A percentile compares a stretch with the other conserved stretches of the same genome.
Conservation (phyloP, 1,284 basidiomycete genomes). For the Fomitopsis palustris region DNA sequence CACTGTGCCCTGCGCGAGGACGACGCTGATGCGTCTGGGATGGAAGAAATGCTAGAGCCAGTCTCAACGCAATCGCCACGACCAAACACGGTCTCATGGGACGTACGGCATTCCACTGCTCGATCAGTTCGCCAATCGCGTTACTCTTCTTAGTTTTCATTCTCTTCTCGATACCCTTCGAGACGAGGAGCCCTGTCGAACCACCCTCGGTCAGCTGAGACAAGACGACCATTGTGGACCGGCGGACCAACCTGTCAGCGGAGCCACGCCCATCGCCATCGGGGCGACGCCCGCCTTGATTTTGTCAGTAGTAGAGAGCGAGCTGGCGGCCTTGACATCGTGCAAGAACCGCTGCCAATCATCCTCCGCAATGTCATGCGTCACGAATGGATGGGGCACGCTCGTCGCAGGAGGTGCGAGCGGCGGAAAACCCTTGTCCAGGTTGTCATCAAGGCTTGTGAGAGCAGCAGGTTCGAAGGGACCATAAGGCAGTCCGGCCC, state of each 20-base stretch:
- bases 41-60: slow-evolving; percentile 31
- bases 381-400: slow-evolving; percentile 37
- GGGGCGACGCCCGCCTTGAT: slow-evolving; percentile 14
- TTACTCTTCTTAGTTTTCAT: slow-evolving; percentile 11
- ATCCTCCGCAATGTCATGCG: slow-evolving; percentile 36
- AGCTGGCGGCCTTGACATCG: slow-evolving; percentile 17
- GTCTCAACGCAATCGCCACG: neutral
- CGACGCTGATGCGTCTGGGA: slow-evolving; percentile 28
- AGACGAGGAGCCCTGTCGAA: slow-evolving; percentile 4
- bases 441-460: slow-evolving; percentile 5
- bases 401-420: slow-evolving; percentile 9
- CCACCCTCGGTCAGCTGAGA: neutral
- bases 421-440: slow-evolving; percentile 14
- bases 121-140: slow-evolving; percentile 14
- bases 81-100: too few species aligned
- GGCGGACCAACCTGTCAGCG: neutral
- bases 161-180: slow-evolving; percentile 9
- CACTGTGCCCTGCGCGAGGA: slow-evolving; percentile 27
- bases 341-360: slow-evolving; percentile 35
- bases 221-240: neutral
- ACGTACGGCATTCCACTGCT: slow-evolving; percentile 20
- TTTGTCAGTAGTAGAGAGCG: slow-evolving; percentile 10
- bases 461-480: slow-evolving; percentile 10
- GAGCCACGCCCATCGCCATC: slow-evolving; percentile 8
- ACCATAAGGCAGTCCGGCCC: slow-evolving; percentile 11